A percentile compares a stretch with the other conserved stretches of the same genome.
phyloP scores from a whole-genome alignment of 1,284 basidiomycete species.

The Cryptococcus sp. region DNA sequence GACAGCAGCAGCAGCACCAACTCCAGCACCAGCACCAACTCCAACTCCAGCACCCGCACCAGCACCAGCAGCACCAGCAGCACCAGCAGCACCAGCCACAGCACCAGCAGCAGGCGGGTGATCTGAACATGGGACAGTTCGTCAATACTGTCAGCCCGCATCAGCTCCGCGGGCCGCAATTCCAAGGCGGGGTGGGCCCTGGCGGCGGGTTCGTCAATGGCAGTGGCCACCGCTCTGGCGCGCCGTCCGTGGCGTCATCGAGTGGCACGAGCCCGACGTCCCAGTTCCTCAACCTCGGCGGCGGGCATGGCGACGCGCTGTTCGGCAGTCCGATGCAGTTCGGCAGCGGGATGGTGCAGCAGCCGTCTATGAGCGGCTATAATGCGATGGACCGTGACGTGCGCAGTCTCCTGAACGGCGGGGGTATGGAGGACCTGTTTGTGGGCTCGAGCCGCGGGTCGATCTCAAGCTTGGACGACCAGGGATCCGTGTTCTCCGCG shows the following conservation, averaged over 20 bases:
- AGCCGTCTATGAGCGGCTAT: constrained; percentile 19
- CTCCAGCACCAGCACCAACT: background rate
- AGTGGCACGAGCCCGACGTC: constrained; percentile 24
- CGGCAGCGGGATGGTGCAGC: constrained; percentile 5
- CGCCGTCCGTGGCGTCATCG: constrained; percentile 15
- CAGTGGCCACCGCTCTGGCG: constrained; percentile 9
- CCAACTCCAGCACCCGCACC: background rate
- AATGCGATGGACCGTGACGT: constrained; percentile 28
- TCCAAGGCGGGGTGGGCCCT: constrained; percentile 18
- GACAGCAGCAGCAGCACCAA: too few species aligned
- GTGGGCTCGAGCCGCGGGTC: constrained; percentile 32
- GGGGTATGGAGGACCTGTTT: constrained; percentile 34
- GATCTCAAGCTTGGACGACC: constrained; percentile 31
- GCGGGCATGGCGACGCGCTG: constrained; percentile 15
- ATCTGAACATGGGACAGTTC: constrained; percentile 6
- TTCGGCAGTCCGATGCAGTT: constrained; percentile 15
- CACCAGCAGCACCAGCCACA: background rate
- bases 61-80: constrained; percentile 1
- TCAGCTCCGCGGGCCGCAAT: constrained; percentile 36
- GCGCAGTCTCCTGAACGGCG: constrained; percentile 23
- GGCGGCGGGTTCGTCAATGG: background rate
- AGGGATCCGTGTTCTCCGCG: constrained; percentile 34
- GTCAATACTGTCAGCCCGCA: constrained; percentile 37
- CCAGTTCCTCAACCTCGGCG: constrained; percentile 1
- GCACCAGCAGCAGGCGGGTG: constrained; percentile 9